Base-by-base conservation (phyloP, 1,284 basidiomycete genomes). In the Apiotrichum laibachii region DNA sequence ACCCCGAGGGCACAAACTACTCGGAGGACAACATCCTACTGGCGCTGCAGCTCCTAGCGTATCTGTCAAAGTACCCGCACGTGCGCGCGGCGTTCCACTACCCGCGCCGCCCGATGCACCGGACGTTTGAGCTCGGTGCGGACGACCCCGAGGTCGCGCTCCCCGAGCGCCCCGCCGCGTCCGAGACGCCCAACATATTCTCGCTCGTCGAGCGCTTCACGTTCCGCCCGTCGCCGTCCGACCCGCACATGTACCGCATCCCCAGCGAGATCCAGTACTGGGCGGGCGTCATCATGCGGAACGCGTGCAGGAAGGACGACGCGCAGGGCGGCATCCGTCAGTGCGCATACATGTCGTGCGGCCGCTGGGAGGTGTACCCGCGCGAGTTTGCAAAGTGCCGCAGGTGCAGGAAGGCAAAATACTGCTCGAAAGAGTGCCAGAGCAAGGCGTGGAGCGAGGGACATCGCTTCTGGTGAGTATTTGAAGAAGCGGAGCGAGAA, bases 231-330 rank as follows among this genome's bases (percentile, higher is more conserved):
- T 89, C 89, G 53, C 86, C 88, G 21, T 85, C 86, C 1, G 90
- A 93, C 72, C 83, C 84, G 33, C 84, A 87, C 66, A 80, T 90
- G 60, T 84, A 85, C 9, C 85, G 85, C 40, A 81, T 98, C 7
- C 92, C 93, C 0, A 82, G 83, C 22, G 94, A 98, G 77, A 96
- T 99, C 53, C 92, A 98, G 79, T 98, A 97, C 73, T 99, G 95
- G 96, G 95, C 95, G 0, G 93, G 94, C 5, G 95, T 98, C 15
- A 97, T 98, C 71, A 99, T 99, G 95, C 85, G 96, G 54, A 99
- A 99, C 74, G 95, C 96, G 9, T 99, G 95, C 79, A 83, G 95
- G 73, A 99, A 99, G 82, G 95, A 99, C 72, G 94, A 97, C 62
- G 85, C 82, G 50, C 81, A 89, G 47, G 92, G 92, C 61, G 96